Base-by-base conservation (phyloP, 2,329 filamentous ascomycete species). In the Alternaria arbusti region DNA sequence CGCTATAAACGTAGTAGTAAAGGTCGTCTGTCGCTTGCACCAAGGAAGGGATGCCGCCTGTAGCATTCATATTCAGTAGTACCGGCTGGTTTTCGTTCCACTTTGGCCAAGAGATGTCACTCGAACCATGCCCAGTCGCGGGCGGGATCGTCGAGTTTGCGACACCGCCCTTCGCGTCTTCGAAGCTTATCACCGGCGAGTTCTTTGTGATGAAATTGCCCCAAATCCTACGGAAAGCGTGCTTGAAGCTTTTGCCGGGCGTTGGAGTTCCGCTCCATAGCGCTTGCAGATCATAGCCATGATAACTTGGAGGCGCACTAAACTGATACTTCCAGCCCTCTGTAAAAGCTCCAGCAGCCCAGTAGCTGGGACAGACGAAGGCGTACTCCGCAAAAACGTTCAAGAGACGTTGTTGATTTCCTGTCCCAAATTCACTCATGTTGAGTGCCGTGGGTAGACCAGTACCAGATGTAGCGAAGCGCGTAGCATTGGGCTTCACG, bases 361-460 rank as follows among this genome's bases (percentile, higher is more conserved):
- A 82, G 67, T 82, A 79, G 10, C 70, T 73, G 5, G 79, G 79
- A 59, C 80, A 82, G 55, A 75, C 76, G 67, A 84, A 83, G 36
- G 83, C 80, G 63, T 79, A 82, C 64, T 84, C 82, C 8, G 82
- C 82, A 63, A 82, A 84, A 22, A 83, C 77, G 61, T 82, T 73
- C 70, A 81, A 81, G 5, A 82, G 70, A 20, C 82, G 74, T 55
- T 79, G 75, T 58, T 77, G 72, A 47, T 77, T 71, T 32, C 75
- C 76, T 1, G 75, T 75, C 2, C 71, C 75, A 55, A 74, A 75
- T 32, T 61, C 63, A 46, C 71, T 75, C 51, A 75, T 72, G 58
- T 78, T 78, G 23, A 77, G 55, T 5, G 75, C 74, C 11, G 73
- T 74, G 1, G 72, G 68, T 7, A 46, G 25, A 11, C 65, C 59